phyloP scores from a whole-genome alignment of 2,329 filamentous ascomycete genomes.

The Alternaria brassicicola region DNA sequence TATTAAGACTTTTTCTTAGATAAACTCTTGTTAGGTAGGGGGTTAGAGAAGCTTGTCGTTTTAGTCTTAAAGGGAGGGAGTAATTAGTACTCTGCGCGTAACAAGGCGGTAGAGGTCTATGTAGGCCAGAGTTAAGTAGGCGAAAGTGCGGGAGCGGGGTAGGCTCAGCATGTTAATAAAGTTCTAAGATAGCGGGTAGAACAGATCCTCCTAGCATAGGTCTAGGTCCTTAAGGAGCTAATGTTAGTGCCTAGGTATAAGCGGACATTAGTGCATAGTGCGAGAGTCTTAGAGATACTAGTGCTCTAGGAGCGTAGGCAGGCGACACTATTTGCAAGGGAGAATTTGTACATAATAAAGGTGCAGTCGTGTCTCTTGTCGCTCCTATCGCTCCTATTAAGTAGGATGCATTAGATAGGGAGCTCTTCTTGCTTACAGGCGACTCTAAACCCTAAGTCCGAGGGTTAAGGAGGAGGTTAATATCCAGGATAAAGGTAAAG shows the following conservation, averaged over 20 bases:
- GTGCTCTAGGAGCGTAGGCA: conserved; percentile 39
- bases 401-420: conserved; percentile 43
- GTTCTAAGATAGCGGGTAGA: conserved; percentile 46
- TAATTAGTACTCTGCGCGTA: conserved; percentile 36
- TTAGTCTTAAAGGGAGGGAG: conserved; percentile 45
- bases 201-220: conserved; percentile 48
- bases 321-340: conserved; percentile 43
- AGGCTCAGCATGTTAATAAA: conserved; percentile 49
- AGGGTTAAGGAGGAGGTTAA: conserved; percentile 83
- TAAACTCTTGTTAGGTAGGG: conserved; percentile 45
- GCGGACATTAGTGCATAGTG: conserved; percentile 39
- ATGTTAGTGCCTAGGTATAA: conserved; percentile 36
- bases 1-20: conserved; percentile 80
- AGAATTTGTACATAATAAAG: conserved; percentile 46
- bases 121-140: conserved; percentile 49
- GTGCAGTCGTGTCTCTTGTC: conserved; percentile 44
- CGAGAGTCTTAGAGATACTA: conserved; percentile 37
- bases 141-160: conserved; percentile 47
- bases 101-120: conserved; percentile 40
- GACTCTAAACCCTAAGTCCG: conserved; percentile 74
- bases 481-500: conserved; percentile 83
- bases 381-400: conserved; percentile 55
- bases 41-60: conserved; percentile 47
- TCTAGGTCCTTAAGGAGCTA: conserved; percentile 29
- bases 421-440: conserved; percentile 56